These are phyloP conservation scores for Ceratocystis destructans DNA, from an alignment of 2,329 filamentous ascomycete genomes.

Conservation along the genomic window DNA sequence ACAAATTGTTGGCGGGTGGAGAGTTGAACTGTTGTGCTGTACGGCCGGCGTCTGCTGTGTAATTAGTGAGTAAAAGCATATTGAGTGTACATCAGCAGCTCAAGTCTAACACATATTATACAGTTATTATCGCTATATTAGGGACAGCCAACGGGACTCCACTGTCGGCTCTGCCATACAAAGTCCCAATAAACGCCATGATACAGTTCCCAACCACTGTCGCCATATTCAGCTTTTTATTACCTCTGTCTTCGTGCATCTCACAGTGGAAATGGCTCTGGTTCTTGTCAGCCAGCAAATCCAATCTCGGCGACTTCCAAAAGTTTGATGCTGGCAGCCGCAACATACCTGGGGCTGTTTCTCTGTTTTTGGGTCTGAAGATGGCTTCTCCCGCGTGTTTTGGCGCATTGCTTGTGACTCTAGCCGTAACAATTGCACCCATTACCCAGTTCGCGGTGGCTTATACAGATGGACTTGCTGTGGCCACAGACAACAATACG, in stretches of 20 bases:
- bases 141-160: slow-evolving; percentile 20
- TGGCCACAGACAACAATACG: neutral
- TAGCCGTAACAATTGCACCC: slow-evolving; percentile 20
- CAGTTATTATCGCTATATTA: slow-evolving; percentile 15
- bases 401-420: slow-evolving; percentile 22
- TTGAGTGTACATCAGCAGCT: neutral
- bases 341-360: slow-evolving; percentile 20
- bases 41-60: slow-evolving; percentile 9
- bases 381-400: slow-evolving; percentile 22
- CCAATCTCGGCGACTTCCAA: slow-evolving; percentile 23
- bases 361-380: slow-evolving; percentile 22
- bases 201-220: slow-evolving; percentile 24
- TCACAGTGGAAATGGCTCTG: slow-evolving; percentile 27
- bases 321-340: slow-evolving; percentile 24
- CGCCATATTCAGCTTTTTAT: slow-evolving; percentile 22
- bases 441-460: slow-evolving; percentile 18
- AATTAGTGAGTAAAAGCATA: neutral
- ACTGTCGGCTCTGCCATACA: slow-evolving; percentile 21
- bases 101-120: slow-evolving; percentile 1
- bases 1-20: neutral
- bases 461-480: slow-evolving; percentile 2
- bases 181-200: slow-evolving; percentile 24
- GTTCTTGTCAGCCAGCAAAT: slow-evolving; percentile 23
- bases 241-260: slow-evolving; percentile 23
- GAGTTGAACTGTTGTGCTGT: slow-evolving; percentile 13